A percentile compares a stretch with the other conserved stretches of the same genome.
Evolutionary conservation across 768 basidiomycete species (phyloP).

Genomic region (Pleurotus platypus): DNA sequence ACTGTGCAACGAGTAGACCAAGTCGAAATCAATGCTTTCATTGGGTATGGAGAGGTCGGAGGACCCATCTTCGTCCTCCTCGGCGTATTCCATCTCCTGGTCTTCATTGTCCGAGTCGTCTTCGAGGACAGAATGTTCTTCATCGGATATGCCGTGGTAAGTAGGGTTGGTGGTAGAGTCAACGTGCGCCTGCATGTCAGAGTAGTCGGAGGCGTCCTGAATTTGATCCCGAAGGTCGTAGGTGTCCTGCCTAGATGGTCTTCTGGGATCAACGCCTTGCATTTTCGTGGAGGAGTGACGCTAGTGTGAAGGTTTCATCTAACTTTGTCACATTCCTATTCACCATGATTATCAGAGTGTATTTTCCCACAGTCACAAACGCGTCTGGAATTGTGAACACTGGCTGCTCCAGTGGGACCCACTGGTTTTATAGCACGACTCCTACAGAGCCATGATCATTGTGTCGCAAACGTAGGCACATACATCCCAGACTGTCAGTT

Average conservation of each 20-base stretch:
- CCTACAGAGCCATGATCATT: too few relatives aligned
- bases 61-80: constrained; percentile 75
- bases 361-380: neutral
- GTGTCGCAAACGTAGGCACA: too few relatives aligned
- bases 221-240: constrained; percentile 73
- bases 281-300: constrained; percentile 4
- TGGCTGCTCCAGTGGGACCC: too few relatives aligned
- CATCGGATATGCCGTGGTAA: constrained; percentile 45
- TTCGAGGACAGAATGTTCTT: constrained; percentile 83
- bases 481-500: too few relatives aligned
- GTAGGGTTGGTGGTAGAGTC: constrained; percentile 28
- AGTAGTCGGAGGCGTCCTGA: constrained; percentile 35
- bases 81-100: constrained; percentile 63
- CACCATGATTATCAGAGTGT: neutral
- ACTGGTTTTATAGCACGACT: too few relatives aligned
- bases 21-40: constrained; percentile 90
- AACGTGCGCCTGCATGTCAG: constrained; percentile 36
- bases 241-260: constrained; percentile 49
- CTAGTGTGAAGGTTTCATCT: neutral
- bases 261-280: constrained; percentile 23
- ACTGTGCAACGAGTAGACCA: constrained; percentile 91
- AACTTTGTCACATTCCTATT: neutral
- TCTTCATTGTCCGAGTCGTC: constrained; percentile 80
- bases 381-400: too few relatives aligned
- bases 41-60: constrained; percentile 85